Evolutionary conservation across 169 alveolate genomes (phyloP), one percentile per base, ranked within the genome.

Genomic region (Plasmodium vinckei): DNA sequence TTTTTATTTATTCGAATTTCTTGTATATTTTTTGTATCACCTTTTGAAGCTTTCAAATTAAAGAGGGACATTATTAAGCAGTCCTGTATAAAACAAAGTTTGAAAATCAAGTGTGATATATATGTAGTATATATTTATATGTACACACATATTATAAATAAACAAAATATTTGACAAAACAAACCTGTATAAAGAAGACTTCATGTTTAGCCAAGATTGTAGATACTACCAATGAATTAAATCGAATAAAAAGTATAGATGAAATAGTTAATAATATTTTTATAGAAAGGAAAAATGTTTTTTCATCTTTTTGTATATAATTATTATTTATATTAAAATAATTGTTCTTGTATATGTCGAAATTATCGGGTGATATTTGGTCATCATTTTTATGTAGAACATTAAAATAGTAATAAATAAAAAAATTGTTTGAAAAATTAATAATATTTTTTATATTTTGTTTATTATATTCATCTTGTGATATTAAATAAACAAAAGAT

Each of bases 391-490:
- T n/a, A 44, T 60, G 51, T 47, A 86, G 61, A 39, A 70, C 10
- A 23, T 33, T 19, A 42, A 69, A 69, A 53, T 70, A 86, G 59
- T 86, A 86, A 51, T 70, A 25, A 46, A 86, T 46, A 61, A 86
- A 86, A 42, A 86, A 86, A 13, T 70, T 21, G 2, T 17, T 53
- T 10, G 53, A 27, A 69, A 86, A 86, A 12, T 53, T 7, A 47
- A 86, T 42, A 15, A 86, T 25, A 49, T 63, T 86, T 47, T 49
- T 46, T 71, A 86, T 25, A 9, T 7, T 42, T 39, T 73, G 69
- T 5, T 21, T 70, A 13, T 23, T n/a, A 72, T 86, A 86, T 72
- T 86, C 91, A 61, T 86, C 87, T 42, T 86, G 70, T 47, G 77
- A 86, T 57, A 86, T 69, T 27, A 27, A 69, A 39, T 86, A 86